These are phyloP conservation scores for Pseudocercospora crystallina DNA, from an alignment of 2,329 filamentous ascomycete genomes.

Conservation along the genomic window DNA sequence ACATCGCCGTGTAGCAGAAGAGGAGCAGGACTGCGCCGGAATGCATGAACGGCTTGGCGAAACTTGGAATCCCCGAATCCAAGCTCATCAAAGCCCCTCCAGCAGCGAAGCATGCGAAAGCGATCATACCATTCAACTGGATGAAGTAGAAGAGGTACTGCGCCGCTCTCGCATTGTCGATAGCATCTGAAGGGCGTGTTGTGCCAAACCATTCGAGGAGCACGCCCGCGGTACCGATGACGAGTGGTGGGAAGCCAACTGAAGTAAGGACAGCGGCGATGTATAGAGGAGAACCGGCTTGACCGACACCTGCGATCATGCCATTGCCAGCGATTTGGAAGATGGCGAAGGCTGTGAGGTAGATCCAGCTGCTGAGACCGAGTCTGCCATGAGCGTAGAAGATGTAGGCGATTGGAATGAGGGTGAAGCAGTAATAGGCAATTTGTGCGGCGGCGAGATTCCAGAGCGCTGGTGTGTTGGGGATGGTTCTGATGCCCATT, in stretches of 20 bases:
- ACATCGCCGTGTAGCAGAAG: background rate
- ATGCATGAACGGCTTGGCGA: conserved; percentile 3
- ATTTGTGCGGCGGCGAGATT: conserved; percentile 2
- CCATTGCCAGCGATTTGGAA: conserved; percentile 8
- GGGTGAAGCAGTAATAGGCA: conserved; percentile 4
- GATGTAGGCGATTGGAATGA: conserved; percentile 8
- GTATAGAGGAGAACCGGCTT: conserved; percentile 2
- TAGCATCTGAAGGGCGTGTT: background rate
- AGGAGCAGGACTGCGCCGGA: conserved; percentile 5
- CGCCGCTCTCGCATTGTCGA: conserved; percentile 1
- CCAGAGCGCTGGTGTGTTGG: conserved; percentile 3
- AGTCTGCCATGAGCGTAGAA: conserved; percentile 6
- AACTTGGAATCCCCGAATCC: background rate
- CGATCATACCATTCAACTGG: conserved; percentile 5
- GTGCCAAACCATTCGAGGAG: conserved; percentile 8
- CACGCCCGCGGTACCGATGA: conserved; percentile 2
- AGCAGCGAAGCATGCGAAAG: conserved; percentile 1
- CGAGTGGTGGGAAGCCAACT: conserved; percentile 2
- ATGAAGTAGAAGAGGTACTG: conserved; percentile 9
- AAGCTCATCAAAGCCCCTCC: background rate
- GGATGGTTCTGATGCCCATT: background rate
- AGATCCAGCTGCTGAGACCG: conserved; percentile 2
- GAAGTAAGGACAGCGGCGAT: conserved; percentile 10
- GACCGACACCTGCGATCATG: conserved; percentile 9
- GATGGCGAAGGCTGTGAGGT: conserved; percentile 6